Evolutionary conservation across 1,284 basidiomycete genomes (phyloP), one percentile per base, ranked within the genome.

Genomic region (Phellopilus nigrolimitatus): DNA sequence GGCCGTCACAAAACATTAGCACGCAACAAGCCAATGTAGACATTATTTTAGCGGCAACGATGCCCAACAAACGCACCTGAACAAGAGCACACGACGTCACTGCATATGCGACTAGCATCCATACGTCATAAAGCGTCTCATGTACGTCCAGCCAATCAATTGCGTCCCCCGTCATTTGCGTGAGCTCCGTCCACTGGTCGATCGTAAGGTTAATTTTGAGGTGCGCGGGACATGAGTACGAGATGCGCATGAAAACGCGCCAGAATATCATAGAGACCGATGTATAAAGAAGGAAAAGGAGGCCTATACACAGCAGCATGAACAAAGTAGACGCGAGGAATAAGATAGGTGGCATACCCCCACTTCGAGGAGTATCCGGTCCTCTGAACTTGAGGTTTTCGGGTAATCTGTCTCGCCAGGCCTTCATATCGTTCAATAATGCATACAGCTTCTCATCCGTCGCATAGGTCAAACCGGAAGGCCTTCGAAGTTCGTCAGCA

Each of bases 201-300:
- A 89, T 78, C 2, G 86, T 90, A 56, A 95, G 73, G 24, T 78
- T 78, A 61, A 97, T 89, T 62, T 85, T 90, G 62, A 95, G 79
- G 65, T 92, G 91, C 9, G 79, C 78, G 12, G 90, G 92, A 65
- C 84, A 90, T 24, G 80, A 78, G 68, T 95, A 94, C 55, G 88
- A 91, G 65, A 95, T 90, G 49, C 93, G 81, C 88, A 95, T 93
- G 72, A 97, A 97, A 15, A 95, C 88, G 49, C 91, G 83, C 88
- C 88, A 94, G 70, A 94, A 90, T 66, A 90, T 84, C 82, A 91
- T 89, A 61, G 84, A 84, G 37, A 95, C 82, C 60, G 88, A 89
- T n/a, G 87, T 80, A 64, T 90, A 92, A 43, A 90, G 74, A 50
- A 97, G 67, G 66, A 94, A 91, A 21, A 97, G 73, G 50, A 95